These are phyloP conservation scores for Gossypioides kirkii DNA, from an alignment of 345 rosid species.

Conservation along the genomic window DNA sequence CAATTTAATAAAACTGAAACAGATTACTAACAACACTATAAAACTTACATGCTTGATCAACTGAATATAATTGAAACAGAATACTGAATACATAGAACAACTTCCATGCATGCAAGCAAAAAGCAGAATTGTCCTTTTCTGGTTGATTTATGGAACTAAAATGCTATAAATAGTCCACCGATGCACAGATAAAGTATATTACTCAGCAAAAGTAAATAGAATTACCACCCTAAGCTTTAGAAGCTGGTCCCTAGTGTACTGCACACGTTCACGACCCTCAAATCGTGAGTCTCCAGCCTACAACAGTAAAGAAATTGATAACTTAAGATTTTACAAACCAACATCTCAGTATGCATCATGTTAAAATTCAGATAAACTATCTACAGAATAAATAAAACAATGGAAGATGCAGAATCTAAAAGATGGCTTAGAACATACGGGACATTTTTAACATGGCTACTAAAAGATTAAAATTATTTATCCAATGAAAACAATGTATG, in stretches of 20 bases:
- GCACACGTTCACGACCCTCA: slow-evolving; percentile 58
- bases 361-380: background rate
- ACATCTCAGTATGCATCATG: background rate
- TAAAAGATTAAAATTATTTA: no score
- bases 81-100: background rate
- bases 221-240: slow-evolving; percentile 65
- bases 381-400: no score
- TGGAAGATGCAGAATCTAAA: no score
- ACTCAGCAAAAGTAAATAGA: background rate
- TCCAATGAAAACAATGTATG: no score
- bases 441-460: no score
- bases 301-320: slow-evolving; percentile 17
- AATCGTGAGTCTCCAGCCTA: slow-evolving; percentile 66
- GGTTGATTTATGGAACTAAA: background rate
- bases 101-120: background rate
- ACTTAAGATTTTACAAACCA: slow-evolving; percentile 13
- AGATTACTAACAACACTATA: background rate
- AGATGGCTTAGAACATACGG: no score
- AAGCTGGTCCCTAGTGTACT: slow-evolving; percentile 63
- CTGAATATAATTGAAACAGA: background rate
- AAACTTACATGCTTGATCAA: background rate
- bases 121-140: background rate
- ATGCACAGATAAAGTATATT: background rate
- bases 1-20: background rate
- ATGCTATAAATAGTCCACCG: background rate